Evolutionary conservation across 2,329 filamentous ascomycete species (phyloP).

Genomic region (Aureobasidium uvarum): DNA sequence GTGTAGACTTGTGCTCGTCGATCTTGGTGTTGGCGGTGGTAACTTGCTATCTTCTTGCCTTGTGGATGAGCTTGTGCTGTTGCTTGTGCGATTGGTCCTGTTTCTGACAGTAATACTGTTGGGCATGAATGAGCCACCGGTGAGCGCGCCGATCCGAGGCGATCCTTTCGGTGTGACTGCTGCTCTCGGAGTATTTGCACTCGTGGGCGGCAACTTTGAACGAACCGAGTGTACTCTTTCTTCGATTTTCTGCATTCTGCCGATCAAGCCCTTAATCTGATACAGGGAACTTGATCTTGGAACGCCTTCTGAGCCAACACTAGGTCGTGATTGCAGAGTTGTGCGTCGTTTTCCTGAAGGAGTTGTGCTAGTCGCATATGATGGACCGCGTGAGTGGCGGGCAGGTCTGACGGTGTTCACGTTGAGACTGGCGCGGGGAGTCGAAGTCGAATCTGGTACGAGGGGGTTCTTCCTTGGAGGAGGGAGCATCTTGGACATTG

Average conservation of each 20-base stretch:
- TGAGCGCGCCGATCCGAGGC: slow-evolving; percentile 45
- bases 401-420: slow-evolving; percentile 46
- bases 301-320: slow-evolving; percentile 39
- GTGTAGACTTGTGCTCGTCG: slow-evolving; percentile 34
- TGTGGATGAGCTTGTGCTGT: slow-evolving; percentile 48
- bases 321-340: slow-evolving; percentile 45
- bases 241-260: slow-evolving; percentile 95
- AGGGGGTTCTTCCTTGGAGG: slow-evolving; percentile 47
- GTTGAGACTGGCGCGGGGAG: slow-evolving; percentile 51
- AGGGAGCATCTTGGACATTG: slow-evolving; percentile 43
- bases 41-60: slow-evolving; percentile 29
- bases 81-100: slow-evolving; percentile 64
- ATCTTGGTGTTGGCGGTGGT: slow-evolving; percentile 28
- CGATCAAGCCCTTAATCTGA: slow-evolving; percentile 90
- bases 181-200: slow-evolving; percentile 70
- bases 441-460: slow-evolving; percentile 52
- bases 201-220: slow-evolving; percentile 84
- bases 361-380: slow-evolving; percentile 45
- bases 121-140: slow-evolving; percentile 49
- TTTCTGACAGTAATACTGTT: slow-evolving; percentile 62
- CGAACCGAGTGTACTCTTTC: slow-evolving; percentile 87
- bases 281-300: slow-evolving; percentile 72
- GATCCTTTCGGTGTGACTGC: slow-evolving; percentile 58
- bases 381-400: slow-evolving; percentile 57
- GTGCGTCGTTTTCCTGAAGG: slow-evolving; percentile 47